Evolutionary conservation across 768 basidiomycete species (phyloP).

Genomic region (Suillus weaverae): DNA sequence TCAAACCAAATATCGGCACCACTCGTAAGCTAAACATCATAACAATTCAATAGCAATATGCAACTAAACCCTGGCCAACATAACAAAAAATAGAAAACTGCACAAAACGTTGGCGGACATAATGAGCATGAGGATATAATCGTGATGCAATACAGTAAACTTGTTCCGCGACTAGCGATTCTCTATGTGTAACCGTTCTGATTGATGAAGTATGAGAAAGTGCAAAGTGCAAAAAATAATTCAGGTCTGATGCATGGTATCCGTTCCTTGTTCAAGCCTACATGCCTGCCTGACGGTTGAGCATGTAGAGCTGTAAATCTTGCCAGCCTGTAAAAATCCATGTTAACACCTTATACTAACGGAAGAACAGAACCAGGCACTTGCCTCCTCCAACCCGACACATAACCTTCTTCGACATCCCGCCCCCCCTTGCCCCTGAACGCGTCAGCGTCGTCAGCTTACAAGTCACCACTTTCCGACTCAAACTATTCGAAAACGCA

Average conservation of each 20-base stretch:
- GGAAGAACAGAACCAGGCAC: constrained; percentile 25
- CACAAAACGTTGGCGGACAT: background rate
- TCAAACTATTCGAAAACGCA: constrained; percentile 71
- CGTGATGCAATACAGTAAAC: constrained; percentile 6
- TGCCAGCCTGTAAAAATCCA: constrained; percentile 61
- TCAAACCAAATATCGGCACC: background rate
- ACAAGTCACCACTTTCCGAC: constrained; percentile 75
- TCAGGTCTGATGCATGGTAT: constrained; percentile 6
- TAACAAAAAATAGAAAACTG: constrained; percentile 6
- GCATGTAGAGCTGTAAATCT: constrained; percentile 72
- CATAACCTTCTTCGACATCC: constrained; percentile 81
- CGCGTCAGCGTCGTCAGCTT: constrained; percentile 78
- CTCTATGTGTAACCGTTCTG: background rate
- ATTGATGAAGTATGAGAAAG: background rate
- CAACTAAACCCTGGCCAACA: background rate
- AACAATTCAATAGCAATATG: constrained; percentile 1
- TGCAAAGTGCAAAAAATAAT: constrained; percentile 6
- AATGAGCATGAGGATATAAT: constrained; percentile 7
- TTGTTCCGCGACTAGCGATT: background rate
- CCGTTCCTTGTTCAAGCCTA: constrained; percentile 21
- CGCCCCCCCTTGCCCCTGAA: constrained; percentile 44
- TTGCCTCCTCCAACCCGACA: constrained; percentile 85
- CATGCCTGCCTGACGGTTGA: constrained; percentile 74
- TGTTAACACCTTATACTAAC: background rate
- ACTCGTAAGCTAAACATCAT: background rate